phyloP scores from a whole-genome alignment of 2,329 filamentous ascomycete genomes.

The Scortechinia acanthostroma region DNA sequence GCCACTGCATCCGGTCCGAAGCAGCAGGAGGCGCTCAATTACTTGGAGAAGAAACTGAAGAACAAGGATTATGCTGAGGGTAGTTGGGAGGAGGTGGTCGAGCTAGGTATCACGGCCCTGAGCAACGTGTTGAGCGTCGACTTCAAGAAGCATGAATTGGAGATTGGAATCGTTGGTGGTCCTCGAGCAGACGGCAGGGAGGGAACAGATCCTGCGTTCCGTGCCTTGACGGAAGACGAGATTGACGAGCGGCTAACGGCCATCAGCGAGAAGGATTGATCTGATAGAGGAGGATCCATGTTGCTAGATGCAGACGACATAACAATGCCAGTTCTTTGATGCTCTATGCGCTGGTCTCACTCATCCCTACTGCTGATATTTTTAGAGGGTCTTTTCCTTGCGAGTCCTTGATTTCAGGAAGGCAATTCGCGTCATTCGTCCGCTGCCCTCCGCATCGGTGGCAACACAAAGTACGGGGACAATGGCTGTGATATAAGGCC shows the following conservation, averaged over 20 bases:
- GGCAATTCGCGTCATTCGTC: too few species aligned
- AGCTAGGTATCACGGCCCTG: slow-evolving; percentile 88
- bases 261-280: slow-evolving; percentile 97
- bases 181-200: slow-evolving; percentile 76
- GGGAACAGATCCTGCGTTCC: slow-evolving; percentile 73
- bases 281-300: too few species aligned
- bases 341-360: too few species aligned
- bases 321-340: too few species aligned
- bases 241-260: slow-evolving; percentile 97
- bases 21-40: slow-evolving; percentile 96
- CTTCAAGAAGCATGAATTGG: slow-evolving; percentile 98
- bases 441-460: too few species aligned
- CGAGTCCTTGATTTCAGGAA: too few species aligned
- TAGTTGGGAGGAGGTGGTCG: slow-evolving; percentile 93
- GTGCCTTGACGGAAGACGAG: slow-evolving; percentile 89
- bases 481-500: too few species aligned
- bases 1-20: slow-evolving; percentile 94
- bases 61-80: slow-evolving; percentile 94
- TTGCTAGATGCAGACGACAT: too few species aligned
- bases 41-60: slow-evolving; percentile 98
- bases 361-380: too few species aligned
- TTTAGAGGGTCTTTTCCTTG: too few species aligned
- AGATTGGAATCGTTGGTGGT: slow-evolving; percentile 93
- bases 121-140: slow-evolving; percentile 97
- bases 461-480: too few species aligned